Evolutionary conservation across 1,284 basidiomycete species (phyloP), one percentile per base, ranked within the genome.

Genomic region (Tausonia pullulans): DNA sequence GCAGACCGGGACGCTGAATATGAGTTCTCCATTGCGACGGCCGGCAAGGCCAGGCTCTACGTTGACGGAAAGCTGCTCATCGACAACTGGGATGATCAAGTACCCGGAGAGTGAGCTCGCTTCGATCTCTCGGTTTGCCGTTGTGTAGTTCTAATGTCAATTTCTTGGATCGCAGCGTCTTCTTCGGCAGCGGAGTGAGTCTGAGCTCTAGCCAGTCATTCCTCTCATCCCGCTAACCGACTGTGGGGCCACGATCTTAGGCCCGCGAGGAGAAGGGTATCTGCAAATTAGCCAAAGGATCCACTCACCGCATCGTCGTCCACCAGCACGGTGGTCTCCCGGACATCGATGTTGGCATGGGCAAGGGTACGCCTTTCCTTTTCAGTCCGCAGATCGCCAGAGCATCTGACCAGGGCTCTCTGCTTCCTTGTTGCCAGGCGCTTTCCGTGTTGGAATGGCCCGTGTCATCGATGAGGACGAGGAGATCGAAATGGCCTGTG

Each of bases 1-100:
- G 55, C 72, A 0, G 67, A 67, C 3, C 59, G 66, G 8, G 66
- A 61, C 1, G 71, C 69, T 46, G 65, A 69, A 39, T 89, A 84
- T 72, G 84, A 87, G 70, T 87, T 89, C 67, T 86, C 87, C 1
- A 73, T 90, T 60, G 81, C 79, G 41, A 81, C 82, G n/a, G 82
- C 85, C 58, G 87, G 87, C 27, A 78, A 85, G 46, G 86, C 53
- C 39, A 8, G 27, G 39, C 11, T 55, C 3, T 55, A 40, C 7
- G 67, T 84, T 50, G 76, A 84, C 65, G 78, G 78, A 5, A 73
- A 78, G 59, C 75, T 80, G 40, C 67, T 81, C 61, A 74, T 83
- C 55, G 81, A 82, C 65, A 78, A 82, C 67, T 67, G 68, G 48
- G 55, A 50, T 27, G 44, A 60, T 10, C 46, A 60, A 46, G 44